Evolutionary conservation across 176 grass and related monocot species (phyloP).

Genomic region (Ananas comosus): DNA sequence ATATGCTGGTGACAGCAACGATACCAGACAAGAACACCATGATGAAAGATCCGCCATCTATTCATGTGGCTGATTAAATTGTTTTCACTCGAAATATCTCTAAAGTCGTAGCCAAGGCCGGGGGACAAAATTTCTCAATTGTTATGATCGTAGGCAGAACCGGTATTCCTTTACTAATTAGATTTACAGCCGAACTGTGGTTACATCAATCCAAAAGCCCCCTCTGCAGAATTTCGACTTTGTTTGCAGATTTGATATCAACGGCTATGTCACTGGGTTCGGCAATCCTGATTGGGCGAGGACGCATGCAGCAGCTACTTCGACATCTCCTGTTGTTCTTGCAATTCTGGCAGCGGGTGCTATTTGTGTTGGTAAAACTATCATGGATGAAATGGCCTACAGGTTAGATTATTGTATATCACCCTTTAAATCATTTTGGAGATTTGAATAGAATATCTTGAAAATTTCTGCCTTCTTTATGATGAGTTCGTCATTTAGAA

Average conservation of each 20-base stretch:
- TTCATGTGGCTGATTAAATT: no score
- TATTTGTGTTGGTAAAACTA: conserved; percentile 56
- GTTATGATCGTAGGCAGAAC: neutral
- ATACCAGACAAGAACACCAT: no score
- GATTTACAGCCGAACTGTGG: neutral
- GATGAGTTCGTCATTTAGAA: neutral
- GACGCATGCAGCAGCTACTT: conserved; percentile 46
- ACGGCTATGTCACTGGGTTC: conserved; percentile 53
- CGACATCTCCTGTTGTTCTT: conserved; percentile 59
- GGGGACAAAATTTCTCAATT: conserved; percentile 17
- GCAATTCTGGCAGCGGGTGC: conserved; percentile 56
- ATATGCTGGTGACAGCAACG: no score
- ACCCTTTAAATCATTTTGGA: neutral
- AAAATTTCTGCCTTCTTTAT: no score
- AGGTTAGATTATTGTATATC: conserved; percentile 20
- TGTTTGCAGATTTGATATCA: conserved; percentile 62
- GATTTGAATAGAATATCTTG: no score
- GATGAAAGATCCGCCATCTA: no score
- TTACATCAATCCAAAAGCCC: neutral
- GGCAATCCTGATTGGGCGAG: conserved; percentile 69
- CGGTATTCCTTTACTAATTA: neutral
- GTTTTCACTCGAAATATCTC: no score
- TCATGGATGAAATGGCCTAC: conserved; percentile 98
- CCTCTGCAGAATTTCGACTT: neutral
- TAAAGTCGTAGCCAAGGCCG: no score